Evolutionary conservation across 208 protist genomes (phyloP).

Genomic region (Acanthamoeba lenticulata): DNA sequence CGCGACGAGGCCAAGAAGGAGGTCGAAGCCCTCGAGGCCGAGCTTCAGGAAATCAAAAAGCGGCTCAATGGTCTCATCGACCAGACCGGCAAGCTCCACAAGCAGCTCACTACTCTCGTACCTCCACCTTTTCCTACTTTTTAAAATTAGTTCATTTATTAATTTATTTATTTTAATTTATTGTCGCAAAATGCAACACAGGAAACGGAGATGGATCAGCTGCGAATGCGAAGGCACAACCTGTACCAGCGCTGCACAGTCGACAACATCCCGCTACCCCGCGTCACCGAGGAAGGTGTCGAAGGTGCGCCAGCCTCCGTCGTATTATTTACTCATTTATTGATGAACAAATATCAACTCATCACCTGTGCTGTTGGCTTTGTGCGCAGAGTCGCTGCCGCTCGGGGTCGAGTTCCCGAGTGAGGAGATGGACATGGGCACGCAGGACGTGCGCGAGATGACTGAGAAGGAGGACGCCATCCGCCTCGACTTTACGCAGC

Average conservation of each 20-base stretch:
- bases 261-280: slow-evolving; percentile 55
- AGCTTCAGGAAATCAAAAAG: slow-evolving; percentile 34
- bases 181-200: too few relatives aligned
- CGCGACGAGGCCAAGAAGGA: slow-evolving; percentile 79
- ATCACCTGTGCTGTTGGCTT: too few relatives aligned
- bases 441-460: slow-evolving; percentile 29
- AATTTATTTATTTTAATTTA: too few relatives aligned
- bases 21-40: slow-evolving; percentile 84
- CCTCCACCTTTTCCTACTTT: background rate
- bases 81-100: slow-evolving; percentile 18
- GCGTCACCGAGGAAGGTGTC: background rate
- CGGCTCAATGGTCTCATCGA: background rate
- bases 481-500: slow-evolving; percentile 59
- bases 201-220: slow-evolving; percentile 65
- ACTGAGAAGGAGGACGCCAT: slow-evolving; percentile 59
- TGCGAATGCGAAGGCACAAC: slow-evolving; percentile 66
- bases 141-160: background rate
- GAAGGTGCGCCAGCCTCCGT: too few relatives aligned
- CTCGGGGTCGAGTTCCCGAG: background rate
- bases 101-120: slow-evolving; percentile 53
- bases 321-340: too few relatives aligned
- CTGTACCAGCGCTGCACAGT: slow-evolving; percentile 63
- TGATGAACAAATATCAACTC: too few relatives aligned
- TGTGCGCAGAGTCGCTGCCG: background rate
- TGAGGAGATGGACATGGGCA: slow-evolving; percentile 10